Evolutionary conservation across 1,284 basidiomycete genomes (phyloP).

Genomic region (Cutaneotrichosporon cyanovorans): DNA sequence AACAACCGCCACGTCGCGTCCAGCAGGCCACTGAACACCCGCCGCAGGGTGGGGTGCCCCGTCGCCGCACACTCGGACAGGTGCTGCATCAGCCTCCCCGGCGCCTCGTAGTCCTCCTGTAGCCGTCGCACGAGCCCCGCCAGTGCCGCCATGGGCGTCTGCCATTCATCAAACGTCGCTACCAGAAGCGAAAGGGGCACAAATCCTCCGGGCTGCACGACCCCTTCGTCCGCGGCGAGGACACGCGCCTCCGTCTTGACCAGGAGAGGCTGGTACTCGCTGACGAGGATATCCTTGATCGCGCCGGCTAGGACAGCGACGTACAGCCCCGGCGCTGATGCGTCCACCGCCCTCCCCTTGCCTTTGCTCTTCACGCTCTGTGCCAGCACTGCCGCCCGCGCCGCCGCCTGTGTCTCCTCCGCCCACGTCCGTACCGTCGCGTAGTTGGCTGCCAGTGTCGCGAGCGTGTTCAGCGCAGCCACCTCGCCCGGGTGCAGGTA

Average conservation of each 20-base stretch:
- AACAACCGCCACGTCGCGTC: slow-evolving; percentile 69
- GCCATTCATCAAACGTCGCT: slow-evolving; percentile 74
- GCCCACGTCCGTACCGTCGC: slow-evolving; percentile 55
- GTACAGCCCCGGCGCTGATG: slow-evolving; percentile 53
- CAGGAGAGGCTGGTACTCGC: slow-evolving; percentile 69
- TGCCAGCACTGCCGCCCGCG: slow-evolving; percentile 19
- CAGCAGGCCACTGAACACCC: slow-evolving; percentile 60
- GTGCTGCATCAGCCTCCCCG: slow-evolving; percentile 69
- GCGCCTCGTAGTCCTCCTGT: slow-evolving; percentile 45
- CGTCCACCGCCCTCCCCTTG: slow-evolving; percentile 28
- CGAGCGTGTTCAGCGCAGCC: slow-evolving; percentile 66
- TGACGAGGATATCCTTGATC: slow-evolving; percentile 59
- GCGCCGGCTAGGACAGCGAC: slow-evolving; percentile 66
- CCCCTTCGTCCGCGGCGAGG: slow-evolving; percentile 58
- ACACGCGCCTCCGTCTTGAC: slow-evolving; percentile 72
- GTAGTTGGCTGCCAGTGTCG: slow-evolving; percentile 63
- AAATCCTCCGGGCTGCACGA: slow-evolving; percentile 61
- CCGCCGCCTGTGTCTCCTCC: slow-evolving; percentile 3
- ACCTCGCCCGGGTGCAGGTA: slow-evolving; percentile 79
- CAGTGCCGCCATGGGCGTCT: slow-evolving; percentile 66
- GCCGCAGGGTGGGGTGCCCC: slow-evolving; percentile 64
- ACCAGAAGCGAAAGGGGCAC: slow-evolving; percentile 73
- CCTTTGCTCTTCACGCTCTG: slow-evolving; percentile 3
- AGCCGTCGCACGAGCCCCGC: slow-evolving; percentile 57
- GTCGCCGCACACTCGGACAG: slow-evolving; percentile 61